A percentile compares a stretch with the other conserved stretches of the same genome.
These are phyloP conservation scores for Dorcoceras hygrometricum DNA, from an alignment of 257 asterid species.

Conservation along the genomic window DNA sequence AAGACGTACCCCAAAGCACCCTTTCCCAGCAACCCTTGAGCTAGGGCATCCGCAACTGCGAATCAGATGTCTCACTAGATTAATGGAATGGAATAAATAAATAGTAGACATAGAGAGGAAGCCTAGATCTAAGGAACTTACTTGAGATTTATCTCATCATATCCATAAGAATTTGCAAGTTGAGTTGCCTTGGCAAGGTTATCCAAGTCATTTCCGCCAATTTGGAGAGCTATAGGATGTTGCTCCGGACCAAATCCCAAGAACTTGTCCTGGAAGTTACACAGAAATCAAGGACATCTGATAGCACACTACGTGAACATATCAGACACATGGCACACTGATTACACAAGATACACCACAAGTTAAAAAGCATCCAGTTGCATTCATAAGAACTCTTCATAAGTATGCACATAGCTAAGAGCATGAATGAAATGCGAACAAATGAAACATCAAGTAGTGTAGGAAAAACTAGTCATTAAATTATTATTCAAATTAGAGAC, in stretches of 20 bases:
- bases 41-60: conserved; percentile 99
- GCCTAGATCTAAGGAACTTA: conserved; percentile 33
- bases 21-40: conserved; percentile 95
- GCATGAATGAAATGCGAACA: neutral
- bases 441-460: neutral
- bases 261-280: conserved; percentile 67
- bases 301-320: conserved; percentile 4
- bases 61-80: conserved; percentile 25
- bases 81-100: conserved; percentile 16
- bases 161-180: conserved; percentile 84
- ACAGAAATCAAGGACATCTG: conserved; percentile 29
- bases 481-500: neutral
- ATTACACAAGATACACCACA: conserved; percentile 18
- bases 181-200: conserved; percentile 84
- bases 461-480: neutral
- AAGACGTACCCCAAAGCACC: conserved; percentile 90
- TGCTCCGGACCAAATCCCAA: conserved; percentile 88
- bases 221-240: conserved; percentile 94
- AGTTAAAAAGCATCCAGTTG: conserved; percentile 7
- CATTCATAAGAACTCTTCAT: neutral
- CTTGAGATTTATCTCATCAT: conserved; percentile 95
- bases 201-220: conserved; percentile 86
- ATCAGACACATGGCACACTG: neutral
- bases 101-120: conserved; percentile 11
- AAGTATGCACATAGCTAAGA: conserved; percentile 1